Conservation (phyloP, 2,329 filamentous ascomycete species). For the Blumeria hordei region DNA sequence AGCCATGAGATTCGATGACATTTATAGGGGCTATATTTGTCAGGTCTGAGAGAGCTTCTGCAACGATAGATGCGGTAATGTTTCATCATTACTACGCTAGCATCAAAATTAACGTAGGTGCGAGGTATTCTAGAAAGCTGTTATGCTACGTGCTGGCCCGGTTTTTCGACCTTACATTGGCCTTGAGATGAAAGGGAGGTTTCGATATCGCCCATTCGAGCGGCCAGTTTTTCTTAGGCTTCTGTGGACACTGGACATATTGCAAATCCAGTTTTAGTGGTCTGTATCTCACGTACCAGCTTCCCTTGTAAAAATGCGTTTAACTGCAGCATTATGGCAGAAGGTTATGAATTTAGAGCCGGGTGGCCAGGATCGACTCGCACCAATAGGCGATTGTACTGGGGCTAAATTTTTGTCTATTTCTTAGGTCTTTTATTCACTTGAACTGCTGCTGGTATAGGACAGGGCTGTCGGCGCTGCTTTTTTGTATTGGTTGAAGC, state of each 20-base stretch:
- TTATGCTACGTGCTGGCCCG: neutral
- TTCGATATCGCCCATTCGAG: neutral
- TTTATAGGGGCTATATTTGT: neutral
- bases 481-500: no score
- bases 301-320: neutral
- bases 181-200: neutral
- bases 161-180: neutral
- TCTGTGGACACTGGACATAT: neutral
- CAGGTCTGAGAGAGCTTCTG: neutral
- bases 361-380: neutral
- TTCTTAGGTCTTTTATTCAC: no score
- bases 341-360: neutral
- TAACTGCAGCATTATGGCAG: neutral
- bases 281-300: neutral
- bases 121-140: slow-evolving; percentile 1
- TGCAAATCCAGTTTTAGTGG: neutral
- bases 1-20: neutral
- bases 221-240: neutral
- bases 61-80: neutral
- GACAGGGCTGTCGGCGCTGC: no score
- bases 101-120: neutral
- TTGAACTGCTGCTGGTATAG: no score
- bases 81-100: neutral
- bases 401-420: neutral
- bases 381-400: neutral